Percentiles rank a stretch among this genome's conserved stretches.
Conservation (phyloP, 306 rosid genomes). For the Cucurbita maxima region DNA sequence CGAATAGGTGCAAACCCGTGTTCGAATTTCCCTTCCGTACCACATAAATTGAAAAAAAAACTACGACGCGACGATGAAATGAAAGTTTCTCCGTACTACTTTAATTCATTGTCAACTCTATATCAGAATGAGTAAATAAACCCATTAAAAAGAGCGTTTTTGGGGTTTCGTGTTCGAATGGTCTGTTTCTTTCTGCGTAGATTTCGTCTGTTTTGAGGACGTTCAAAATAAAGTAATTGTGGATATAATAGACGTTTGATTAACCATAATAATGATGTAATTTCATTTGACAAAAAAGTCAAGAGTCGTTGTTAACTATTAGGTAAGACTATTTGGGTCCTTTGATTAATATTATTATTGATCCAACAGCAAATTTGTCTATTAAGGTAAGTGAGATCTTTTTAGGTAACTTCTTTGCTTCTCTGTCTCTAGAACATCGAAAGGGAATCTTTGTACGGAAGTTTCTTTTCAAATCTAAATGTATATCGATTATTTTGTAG, state of each 20-base stretch:
- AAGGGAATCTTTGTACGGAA: not conserved
- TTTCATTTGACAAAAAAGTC: conserved; percentile 8
- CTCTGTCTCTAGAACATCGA: not conserved
- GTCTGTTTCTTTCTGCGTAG: not conserved
- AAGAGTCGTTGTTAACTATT: conserved; percentile 17
- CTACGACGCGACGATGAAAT: no score
- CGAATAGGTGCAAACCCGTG: not conserved
- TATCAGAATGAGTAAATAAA: no score
- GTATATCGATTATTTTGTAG: no score
- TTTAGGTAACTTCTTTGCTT: not conserved
- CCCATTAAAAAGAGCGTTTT: no score
- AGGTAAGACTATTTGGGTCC: conserved; percentile 17
- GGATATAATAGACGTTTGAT: not conserved
- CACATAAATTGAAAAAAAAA: not conserved
- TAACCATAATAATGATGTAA: conserved; percentile 5
- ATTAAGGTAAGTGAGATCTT: not conserved
- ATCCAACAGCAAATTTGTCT: not conserved
- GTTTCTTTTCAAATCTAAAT: no score
- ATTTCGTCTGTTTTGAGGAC: not conserved
- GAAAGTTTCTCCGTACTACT: no score
- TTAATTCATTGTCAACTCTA: no score
- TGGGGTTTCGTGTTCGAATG: no score
- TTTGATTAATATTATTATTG: not conserved
- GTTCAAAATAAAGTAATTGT: not conserved
- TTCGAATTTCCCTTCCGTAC: not conserved